These are phyloP conservation scores for Trichopus zeylanicus DNA, from an alignment of 116 monocot genomes.

Conservation along the genomic window DNA sequence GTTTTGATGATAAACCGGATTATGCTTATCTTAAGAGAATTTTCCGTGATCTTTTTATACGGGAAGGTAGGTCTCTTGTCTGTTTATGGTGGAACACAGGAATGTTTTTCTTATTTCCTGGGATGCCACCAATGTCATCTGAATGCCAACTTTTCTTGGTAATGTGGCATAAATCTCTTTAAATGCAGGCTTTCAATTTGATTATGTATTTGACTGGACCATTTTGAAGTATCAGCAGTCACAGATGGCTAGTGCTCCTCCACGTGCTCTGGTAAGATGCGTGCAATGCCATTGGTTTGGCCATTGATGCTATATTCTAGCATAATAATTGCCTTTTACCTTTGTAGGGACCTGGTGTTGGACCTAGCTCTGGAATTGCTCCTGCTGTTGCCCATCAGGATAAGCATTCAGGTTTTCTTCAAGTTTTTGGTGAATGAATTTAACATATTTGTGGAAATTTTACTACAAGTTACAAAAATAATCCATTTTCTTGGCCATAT, in stretches of 20 bases:
- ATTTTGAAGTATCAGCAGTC: slow-evolving; percentile 78
- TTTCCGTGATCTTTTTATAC: slow-evolving; percentile 84
- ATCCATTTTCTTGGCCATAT: background rate
- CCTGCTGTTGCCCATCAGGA: slow-evolving; percentile 38
- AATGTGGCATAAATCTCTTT: background rate
- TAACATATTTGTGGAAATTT: background rate
- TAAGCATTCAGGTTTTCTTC: slow-evolving; percentile 45
- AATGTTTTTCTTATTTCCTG: too few species aligned
- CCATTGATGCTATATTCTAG: too few species aligned
- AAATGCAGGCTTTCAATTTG: slow-evolving; percentile 68
- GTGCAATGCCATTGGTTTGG: background rate
- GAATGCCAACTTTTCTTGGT: too few species aligned
- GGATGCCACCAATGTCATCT: too few species aligned
- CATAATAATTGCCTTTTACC: background rate
- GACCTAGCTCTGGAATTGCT: slow-evolving; percentile 49
- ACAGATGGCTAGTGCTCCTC: slow-evolving; percentile 41
- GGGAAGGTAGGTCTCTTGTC: slow-evolving; percentile 46
- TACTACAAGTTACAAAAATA: too few species aligned
- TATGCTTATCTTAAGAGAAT: slow-evolving; percentile 82
- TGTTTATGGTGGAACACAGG: too few species aligned
- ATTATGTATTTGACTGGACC: slow-evolving; percentile 88
- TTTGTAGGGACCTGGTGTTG: slow-evolving; percentile 45
- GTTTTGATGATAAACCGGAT: slow-evolving; percentile 84
- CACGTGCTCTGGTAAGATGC: slow-evolving; percentile 45
- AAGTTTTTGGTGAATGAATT: background rate